Evolutionary conservation across 75 land plant species (phyloP).

Genomic region (Azolla pinnata): DNA sequence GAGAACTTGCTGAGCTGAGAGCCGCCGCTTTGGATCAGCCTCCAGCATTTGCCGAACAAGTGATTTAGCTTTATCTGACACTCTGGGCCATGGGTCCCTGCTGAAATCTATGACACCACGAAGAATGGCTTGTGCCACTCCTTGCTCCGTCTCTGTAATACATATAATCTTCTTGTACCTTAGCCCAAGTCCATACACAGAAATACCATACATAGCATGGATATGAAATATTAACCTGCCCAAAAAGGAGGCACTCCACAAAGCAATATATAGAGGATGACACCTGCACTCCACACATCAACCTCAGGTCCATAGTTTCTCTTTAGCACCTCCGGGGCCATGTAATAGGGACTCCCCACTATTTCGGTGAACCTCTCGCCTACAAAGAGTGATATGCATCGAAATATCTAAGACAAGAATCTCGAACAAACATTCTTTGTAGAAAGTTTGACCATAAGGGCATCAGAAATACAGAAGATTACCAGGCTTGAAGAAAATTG

Average conservation of each 20-base stretch:
- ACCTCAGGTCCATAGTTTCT: constrained; percentile 46
- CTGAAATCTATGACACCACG: constrained; percentile 50
- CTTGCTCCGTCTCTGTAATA: constrained; percentile 49
- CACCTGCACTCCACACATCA: too few relatives aligned
- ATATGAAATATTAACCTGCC: constrained; percentile 27
- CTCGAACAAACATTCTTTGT: not conserved
- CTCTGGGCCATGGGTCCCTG: constrained; percentile 55
- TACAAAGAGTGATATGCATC: not conserved
- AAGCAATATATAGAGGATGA: constrained; percentile 37
- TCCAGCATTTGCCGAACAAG: constrained; percentile 48
- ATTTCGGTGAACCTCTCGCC: constrained; percentile 41
- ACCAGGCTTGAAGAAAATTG: constrained; percentile 37
- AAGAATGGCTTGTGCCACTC: constrained; percentile 68
- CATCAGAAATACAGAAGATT: not conserved
- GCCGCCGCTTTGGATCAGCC: constrained; percentile 44
- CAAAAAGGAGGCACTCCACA: constrained; percentile 60
- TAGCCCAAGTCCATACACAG: not conserved
- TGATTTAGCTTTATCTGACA: constrained; percentile 47
- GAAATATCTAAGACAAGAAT: too few relatives aligned
- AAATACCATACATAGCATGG: not conserved
- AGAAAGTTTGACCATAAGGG: constrained; percentile 19
- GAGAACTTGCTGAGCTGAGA: constrained; percentile 57
- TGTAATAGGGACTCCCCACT: constrained; percentile 45
- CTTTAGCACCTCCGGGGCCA: constrained; percentile 47
- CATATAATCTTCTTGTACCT: too few relatives aligned